phyloP scores from a whole-genome alignment of 768 basidiomycete species.

The Naganishia friedmannii region DNA sequence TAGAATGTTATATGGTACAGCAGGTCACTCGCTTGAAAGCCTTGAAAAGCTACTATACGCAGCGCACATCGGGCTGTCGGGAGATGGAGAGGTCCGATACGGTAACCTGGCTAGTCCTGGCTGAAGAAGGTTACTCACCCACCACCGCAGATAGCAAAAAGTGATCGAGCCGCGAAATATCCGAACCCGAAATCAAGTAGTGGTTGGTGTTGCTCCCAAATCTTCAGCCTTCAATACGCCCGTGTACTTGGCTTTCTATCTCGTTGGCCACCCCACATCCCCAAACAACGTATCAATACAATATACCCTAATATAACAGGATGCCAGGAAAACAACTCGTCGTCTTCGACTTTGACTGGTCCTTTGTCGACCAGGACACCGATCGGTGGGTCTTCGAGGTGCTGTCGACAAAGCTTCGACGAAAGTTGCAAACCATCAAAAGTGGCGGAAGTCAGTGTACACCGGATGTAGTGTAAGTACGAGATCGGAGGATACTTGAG shows the following conservation, averaged over 20 bases:
- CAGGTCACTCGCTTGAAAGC: too few relatives aligned
- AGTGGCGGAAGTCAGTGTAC: slow-evolving; percentile 69
- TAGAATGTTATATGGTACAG: too few relatives aligned
- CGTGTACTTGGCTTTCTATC: too few relatives aligned
- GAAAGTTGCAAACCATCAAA: slow-evolving; percentile 70
- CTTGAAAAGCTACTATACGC: too few relatives aligned
- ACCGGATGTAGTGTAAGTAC: slow-evolving; percentile 79
- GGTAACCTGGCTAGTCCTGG: too few relatives aligned
- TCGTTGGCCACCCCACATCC: background rate
- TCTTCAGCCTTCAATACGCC: background rate
- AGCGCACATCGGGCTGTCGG: too few relatives aligned
- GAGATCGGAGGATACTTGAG: background rate
- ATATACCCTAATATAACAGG: slow-evolving; percentile 1
- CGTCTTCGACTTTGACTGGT: slow-evolving; percentile 98
- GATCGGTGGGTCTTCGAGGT: slow-evolving; percentile 80
- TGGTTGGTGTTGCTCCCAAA: background rate
- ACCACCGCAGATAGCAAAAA: background rate
- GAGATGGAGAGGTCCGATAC: too few relatives aligned
- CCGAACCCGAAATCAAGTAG: background rate
- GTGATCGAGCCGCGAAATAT: slow-evolving; percentile 4
- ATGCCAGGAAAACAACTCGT: slow-evolving; percentile 62
- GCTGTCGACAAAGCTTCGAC: slow-evolving; percentile 75
- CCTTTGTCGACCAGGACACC: slow-evolving; percentile 77
- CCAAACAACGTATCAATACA: background rate
- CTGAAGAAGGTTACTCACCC: too few relatives aligned